These are phyloP conservation scores for Medicago ruthenica DNA, from an alignment of 306 rosid species.

Conservation along the genomic window DNA sequence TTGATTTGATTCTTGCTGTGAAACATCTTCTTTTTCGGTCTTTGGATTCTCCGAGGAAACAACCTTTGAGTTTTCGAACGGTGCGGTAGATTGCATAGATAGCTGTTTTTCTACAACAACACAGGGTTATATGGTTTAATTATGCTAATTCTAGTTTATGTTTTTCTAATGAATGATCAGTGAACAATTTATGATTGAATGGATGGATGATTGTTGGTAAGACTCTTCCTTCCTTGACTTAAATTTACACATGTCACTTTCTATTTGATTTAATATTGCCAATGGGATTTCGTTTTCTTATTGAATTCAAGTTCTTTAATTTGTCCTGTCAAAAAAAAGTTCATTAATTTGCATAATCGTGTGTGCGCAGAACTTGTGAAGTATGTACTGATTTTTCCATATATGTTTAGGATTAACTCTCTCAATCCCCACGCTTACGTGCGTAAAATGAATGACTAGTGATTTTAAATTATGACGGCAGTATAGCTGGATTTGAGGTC, in stretches of 20 bases:
- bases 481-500: too few relatives aligned
- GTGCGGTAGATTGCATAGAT: constrained; percentile 48
- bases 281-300: constrained; percentile 7
- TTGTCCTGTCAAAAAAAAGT: background rate
- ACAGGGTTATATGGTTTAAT: background rate
- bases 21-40: constrained; percentile 70
- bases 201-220: constrained; percentile 15
- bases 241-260: constrained; percentile 33
- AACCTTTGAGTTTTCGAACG: constrained; percentile 16
- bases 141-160: background rate
- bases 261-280: background rate
- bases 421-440: too few relatives aligned
- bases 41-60: constrained; percentile 55
- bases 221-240: constrained; percentile 35
- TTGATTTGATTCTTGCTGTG: constrained; percentile 62
- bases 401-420: too few relatives aligned
- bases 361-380: background rate
- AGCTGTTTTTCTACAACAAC: constrained; percentile 53
- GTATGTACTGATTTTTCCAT: too few relatives aligned
- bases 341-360: background rate
- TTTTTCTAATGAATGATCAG: constrained; percentile 2
- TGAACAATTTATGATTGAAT: constrained; percentile 29
- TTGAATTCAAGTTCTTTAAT: background rate
- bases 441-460: too few relatives aligned
- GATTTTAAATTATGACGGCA: too few relatives aligned